These are phyloP conservation scores for Aurantiochytrium sp. DNA, from an alignment of 108 stramenopile species.

Conservation along the genomic window DNA sequence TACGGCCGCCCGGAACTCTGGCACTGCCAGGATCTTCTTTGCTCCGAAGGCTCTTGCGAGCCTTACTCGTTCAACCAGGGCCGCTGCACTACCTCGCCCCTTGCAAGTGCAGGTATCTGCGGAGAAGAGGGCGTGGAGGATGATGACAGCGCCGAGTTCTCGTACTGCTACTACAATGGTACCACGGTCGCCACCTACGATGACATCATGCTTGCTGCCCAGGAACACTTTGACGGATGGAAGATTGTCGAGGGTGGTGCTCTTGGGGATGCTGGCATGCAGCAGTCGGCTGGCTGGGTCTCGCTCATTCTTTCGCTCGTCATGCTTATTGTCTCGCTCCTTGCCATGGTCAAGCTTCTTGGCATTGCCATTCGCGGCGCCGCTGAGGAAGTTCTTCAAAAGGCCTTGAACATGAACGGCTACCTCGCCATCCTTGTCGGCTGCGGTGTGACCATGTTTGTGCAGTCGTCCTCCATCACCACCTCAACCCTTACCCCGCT, in stretches of 20 bases:
- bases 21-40: not conserved
- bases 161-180: not conserved
- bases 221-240: not conserved
- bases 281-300: not conserved
- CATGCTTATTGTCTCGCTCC: not conserved
- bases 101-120: not conserved
- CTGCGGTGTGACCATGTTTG: not conserved
- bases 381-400: not conserved
- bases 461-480: not conserved
- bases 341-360: not conserved
- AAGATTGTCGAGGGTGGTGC: not conserved
- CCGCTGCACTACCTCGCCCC: not conserved
- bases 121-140: not conserved
- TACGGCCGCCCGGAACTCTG: not conserved
- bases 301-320: not conserved
- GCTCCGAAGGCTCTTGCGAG: not conserved
- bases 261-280: not conserved
- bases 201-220: not conserved
- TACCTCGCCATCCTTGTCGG: not conserved
- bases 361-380: not conserved
- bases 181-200: not conserved
- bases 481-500: not conserved
- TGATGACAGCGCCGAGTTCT: not conserved
- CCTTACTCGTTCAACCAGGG: not conserved
- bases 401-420: not conserved